Conservation (phyloP, 177 flowering plant genomes). For the Vitis hybrid region DNA sequence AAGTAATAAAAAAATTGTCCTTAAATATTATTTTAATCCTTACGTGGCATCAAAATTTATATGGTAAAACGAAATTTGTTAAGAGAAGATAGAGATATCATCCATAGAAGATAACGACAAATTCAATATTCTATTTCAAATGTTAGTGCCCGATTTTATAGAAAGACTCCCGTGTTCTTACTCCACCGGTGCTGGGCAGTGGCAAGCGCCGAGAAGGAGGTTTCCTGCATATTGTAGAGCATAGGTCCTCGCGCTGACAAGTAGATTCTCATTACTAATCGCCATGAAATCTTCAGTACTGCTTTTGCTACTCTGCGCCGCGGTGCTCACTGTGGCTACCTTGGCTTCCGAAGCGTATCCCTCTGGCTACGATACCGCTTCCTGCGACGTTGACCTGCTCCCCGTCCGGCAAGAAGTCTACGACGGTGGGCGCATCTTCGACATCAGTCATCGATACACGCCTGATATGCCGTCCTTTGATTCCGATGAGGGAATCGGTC, state of each 20-base stretch:
- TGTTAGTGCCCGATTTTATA: no score
- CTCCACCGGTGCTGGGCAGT: no score
- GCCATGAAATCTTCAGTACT: background rate
- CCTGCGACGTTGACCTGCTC: slow-evolving; percentile 6
- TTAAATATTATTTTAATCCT: no score
- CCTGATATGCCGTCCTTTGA: slow-evolving; percentile 54
- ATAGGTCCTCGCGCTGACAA: background rate
- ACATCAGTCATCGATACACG: slow-evolving; percentile 58
- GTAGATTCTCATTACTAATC: background rate
- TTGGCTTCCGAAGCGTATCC: slow-evolving; percentile 9
- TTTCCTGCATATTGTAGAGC: no score
- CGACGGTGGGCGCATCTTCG: slow-evolving; percentile 65
- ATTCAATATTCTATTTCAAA: no score
- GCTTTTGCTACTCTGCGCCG: slow-evolving; percentile 5
- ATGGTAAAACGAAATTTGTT: no score
- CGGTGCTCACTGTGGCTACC: slow-evolving; percentile 17
- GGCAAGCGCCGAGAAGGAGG: no score
- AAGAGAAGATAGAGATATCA: no score
- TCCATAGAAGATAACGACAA: no score
- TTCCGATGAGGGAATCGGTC: slow-evolving; percentile 58
- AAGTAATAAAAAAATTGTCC: no score
- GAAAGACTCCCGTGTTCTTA: no score
- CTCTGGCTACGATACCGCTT: slow-evolving; percentile 14
- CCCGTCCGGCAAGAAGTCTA: slow-evolving; percentile 58
- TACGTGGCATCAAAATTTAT: no score